A percentile compares a stretch with the other conserved stretches of the same genome.
These are phyloP conservation scores for Geotrichum bryndzae DNA, from an alignment of 1,139 yeast species.

Conservation along the genomic window DNA sequence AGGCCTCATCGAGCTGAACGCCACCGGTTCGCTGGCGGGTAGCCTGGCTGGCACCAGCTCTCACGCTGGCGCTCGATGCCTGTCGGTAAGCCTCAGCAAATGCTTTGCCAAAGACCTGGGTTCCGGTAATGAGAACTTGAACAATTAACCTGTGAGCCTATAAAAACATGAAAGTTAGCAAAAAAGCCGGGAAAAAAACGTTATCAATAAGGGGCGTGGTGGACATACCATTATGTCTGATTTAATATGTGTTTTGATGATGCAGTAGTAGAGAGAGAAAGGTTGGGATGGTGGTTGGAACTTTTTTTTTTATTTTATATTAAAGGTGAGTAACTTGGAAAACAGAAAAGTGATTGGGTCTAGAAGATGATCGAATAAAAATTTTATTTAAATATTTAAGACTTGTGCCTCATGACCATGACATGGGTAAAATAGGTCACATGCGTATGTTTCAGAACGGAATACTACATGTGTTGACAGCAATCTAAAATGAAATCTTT, in stretches of 20 bases:
- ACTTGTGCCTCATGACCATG: not conserved
- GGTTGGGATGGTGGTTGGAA: not conserved
- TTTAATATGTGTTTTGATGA: not conserved
- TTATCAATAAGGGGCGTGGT: not conserved
- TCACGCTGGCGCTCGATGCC: conserved; percentile 83
- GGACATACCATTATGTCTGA: not conserved
- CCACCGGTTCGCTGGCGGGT: conserved; percentile 67
- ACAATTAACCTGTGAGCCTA: conserved; percentile 87
- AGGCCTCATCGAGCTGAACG: conserved; percentile 79
- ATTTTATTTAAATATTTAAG: not conserved
- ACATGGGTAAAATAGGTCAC: not conserved
- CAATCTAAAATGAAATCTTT: not conserved
- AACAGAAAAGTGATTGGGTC: not conserved
- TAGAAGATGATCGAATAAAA: not conserved
- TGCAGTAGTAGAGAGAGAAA: not conserved
- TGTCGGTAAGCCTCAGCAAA: conserved; percentile 96
- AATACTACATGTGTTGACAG: not conserved
- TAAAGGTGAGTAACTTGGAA: not conserved
- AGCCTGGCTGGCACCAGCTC: conserved; percentile 55
- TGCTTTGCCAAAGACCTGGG: conserved; percentile 92
- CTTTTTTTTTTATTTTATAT: not conserved
- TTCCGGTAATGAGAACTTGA: conserved; percentile 88
- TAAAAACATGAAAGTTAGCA: not conserved
- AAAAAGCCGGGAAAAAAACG: not conserved
- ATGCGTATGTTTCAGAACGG: not conserved